These are phyloP conservation scores for Lepidium didymum DNA, from an alignment of 345 rosid species.

Conservation along the genomic window DNA sequence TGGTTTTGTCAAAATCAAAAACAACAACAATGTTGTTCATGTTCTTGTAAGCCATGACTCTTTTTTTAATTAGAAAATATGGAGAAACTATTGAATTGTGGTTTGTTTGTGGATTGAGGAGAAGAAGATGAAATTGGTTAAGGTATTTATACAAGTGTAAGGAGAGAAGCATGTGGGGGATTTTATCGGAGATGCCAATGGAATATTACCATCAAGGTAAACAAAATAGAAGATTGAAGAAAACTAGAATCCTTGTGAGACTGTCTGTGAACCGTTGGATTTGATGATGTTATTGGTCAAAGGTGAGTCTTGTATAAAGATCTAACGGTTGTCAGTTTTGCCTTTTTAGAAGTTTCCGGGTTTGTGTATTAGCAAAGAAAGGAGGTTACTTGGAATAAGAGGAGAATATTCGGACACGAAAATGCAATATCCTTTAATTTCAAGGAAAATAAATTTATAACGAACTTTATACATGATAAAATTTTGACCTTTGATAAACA, in stretches of 20 bases:
- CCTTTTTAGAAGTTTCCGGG: slow-evolving; percentile 14
- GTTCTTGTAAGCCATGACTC: slow-evolving; percentile 13
- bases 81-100: background rate
- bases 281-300: background rate
- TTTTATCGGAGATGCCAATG: slow-evolving; percentile 24
- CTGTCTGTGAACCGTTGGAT: slow-evolving; percentile 13
- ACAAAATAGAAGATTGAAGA: background rate
- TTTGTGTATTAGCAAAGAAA: background rate
- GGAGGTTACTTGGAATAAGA: slow-evolving; percentile 19
- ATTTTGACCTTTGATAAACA: too few species aligned
- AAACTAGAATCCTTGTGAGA: background rate
- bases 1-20: slow-evolving; percentile 78
- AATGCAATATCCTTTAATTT: background rate
- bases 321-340: slow-evolving; percentile 15
- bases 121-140: background rate
- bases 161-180: background rate
- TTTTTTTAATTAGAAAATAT: background rate
- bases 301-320: background rate
- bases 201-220: slow-evolving; percentile 27
- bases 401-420: slow-evolving; percentile 23
- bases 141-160: too few species aligned
- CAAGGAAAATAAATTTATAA: background rate
- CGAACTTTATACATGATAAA: too few species aligned
- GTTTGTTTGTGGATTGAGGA: background rate
- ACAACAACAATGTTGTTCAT: slow-evolving; percentile 32